Conservation (phyloP, 495 filamentous ascomycete genomes). For the Monascus purpureus region DNA sequence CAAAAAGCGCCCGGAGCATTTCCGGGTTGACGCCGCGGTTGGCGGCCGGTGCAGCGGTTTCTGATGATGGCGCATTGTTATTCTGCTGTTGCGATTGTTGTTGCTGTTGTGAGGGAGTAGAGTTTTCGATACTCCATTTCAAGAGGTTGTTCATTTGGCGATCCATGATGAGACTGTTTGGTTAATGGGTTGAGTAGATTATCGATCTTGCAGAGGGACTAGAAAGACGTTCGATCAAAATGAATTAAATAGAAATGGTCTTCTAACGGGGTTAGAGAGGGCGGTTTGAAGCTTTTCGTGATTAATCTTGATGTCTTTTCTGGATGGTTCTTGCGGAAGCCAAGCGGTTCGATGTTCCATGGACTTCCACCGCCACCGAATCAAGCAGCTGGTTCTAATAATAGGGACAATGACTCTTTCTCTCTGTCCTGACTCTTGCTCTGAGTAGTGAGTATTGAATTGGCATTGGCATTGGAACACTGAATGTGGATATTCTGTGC, state of each 20-base stretch:
- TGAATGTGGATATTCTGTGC: background rate
- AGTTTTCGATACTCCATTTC: constrained; percentile 87
- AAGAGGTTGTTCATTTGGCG: constrained; percentile 63
- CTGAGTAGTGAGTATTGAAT: background rate
- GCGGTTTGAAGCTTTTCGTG: too few species aligned
- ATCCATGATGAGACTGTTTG: constrained; percentile 28
- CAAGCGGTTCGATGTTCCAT: constrained; percentile 10
- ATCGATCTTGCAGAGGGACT: constrained; percentile 8
- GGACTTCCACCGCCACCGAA: constrained; percentile 10
- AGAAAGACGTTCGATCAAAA: too few species aligned
- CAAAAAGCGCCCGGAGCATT: constrained; percentile 59
- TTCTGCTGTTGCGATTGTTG: background rate
- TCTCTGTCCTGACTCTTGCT: too few species aligned
- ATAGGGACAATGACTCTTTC: too few species aligned
- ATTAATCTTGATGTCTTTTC: constrained; percentile 5
- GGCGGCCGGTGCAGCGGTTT: constrained; percentile 13
- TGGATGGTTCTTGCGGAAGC: constrained; percentile 13
- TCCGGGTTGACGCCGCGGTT: constrained; percentile 42
- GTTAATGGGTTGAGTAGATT: background rate
- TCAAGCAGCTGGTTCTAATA: background rate
- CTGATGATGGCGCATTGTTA: constrained; percentile 4
- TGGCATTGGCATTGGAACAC: background rate
- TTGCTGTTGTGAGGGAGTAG: constrained; percentile 25
- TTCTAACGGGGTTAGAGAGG: too few species aligned
- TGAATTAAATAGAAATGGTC: too few species aligned